Evolutionary conservation across 2,329 filamentous ascomycete genomes (phyloP), one percentile per base, ranked within the genome.

Genomic region (Zasmidium angulare): DNA sequence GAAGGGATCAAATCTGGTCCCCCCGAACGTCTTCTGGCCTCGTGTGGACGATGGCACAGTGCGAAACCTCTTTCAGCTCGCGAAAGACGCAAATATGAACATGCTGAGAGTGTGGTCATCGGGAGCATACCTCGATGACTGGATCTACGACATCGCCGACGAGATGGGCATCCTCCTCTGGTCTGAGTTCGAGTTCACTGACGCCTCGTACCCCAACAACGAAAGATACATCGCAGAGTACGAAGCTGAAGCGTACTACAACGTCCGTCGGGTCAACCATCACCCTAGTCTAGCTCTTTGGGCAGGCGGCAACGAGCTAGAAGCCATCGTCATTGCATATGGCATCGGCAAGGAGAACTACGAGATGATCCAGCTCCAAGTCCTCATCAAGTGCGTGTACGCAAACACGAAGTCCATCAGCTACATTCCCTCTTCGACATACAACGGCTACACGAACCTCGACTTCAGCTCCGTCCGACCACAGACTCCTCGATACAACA

Each of bases 121-220:
- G 17, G 83, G 84, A 1, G 79, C 81, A 1, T 87, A 87, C 61
- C 76, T 79, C 1, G 83, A 82, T 0, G 83, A 86, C 62, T 86
- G 83, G 62, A 82, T 86, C 57, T 86, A 84, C 64, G 84, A 86
- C 55, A 72, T 86, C 14, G 84, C 84, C 1, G 84, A 87, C 67
- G 82, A 85, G 65, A 77, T 78, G 65, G 84, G 85, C 1, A 77
- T 87, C 9, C 71, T 87, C 6, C 74, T 86, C 0, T 87, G 84
- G 84, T 84, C 79, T 53, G 84, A 87, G 59, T 86, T 86, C 60
- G 77, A 86, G 65, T 87, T 86, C 66, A 80, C 82, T 10, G 84
- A 86, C 68, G 78, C 82, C 0, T 70, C 86, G 2, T 87, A 87
- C 65, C 84, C 84, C 0, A 78, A 82, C 0, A 72, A 82, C 50